Base-by-base conservation (phyloP, 208 protist species). In the Zelonia costaricensis region DNA sequence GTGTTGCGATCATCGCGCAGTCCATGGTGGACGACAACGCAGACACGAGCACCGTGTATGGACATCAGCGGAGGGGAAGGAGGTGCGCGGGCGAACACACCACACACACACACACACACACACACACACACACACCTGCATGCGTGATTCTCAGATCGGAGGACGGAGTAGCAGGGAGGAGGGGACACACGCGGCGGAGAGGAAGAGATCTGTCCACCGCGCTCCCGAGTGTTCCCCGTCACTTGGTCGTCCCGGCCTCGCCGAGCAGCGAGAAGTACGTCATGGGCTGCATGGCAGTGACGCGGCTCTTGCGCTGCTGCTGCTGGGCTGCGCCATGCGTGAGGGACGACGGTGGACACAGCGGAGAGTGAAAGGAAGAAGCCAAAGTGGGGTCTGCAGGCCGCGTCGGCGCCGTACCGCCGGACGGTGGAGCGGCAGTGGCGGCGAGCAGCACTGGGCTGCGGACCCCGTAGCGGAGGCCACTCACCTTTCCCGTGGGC, bases 161-260 rank as follows among this genome's bases (percentile, higher is more conserved):
- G 33, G 4, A 38, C 33, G 33, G 7, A 38, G 33, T 38, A 10
- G 10, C 33, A 10, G 10, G 7, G 10, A 10, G 7, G 33, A 4
- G 7, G 33, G 4, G 7, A 38, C 33, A 10, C 33, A 38, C 33
- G 33, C 33, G 7, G 33, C 10, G 7, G 33, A 4, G 10, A 4
- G 7, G 33, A 10, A 38, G 33, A 28, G 4, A 4, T 30, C 18
- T 28, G 16, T 22, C 44, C 22, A 4, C 45, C 23, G n/a, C 22
- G 9, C 5, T 15, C 4, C 6, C 45, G 23, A 12, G 15, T 20
- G n/a, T n/a, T n/a, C 20, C 4, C 22, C 25, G 9, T 52, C 31
- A 68, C 18, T 68, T 68, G 15, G 62, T 68, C 4, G 54, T 69
- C 13, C 53, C 45, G 3, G 30, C 49, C 6, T 51, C 8, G 27